Conservation (phyloP, 768 basidiomycete species). For the Udeniomyces megalosporus region DNA sequence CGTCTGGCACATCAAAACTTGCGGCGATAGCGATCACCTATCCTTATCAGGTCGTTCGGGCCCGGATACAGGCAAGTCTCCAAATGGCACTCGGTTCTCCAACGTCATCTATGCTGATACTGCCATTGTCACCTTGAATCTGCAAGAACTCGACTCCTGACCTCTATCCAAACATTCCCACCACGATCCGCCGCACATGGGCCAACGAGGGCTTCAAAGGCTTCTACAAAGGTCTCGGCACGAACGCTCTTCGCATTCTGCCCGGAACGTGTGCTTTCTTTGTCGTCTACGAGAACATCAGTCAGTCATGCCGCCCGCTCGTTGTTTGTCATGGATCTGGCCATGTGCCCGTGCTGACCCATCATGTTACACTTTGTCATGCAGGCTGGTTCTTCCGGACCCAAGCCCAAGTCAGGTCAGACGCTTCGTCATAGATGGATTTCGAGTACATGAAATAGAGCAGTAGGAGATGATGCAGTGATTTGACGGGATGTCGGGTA, state of each 20-base stretch:
- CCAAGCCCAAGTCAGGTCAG: too few relatives aligned
- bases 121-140: background rate
- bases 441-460: too few relatives aligned
- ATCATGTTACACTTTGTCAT: too few relatives aligned
- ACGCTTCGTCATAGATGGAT: too few relatives aligned
- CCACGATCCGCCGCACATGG: slow-evolving; percentile 67
- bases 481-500: too few relatives aligned
- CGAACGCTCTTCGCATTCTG: slow-evolving; percentile 82
- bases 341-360: too few relatives aligned
- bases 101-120: background rate
- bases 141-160: slow-evolving; percentile 11
- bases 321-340: background rate
- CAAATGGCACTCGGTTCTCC: too few relatives aligned
- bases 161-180: slow-evolving; percentile 66
- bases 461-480: too few relatives aligned
- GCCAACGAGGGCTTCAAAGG: slow-evolving; percentile 59
- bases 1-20: slow-evolving; percentile 82
- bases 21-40: slow-evolving; percentile 71
- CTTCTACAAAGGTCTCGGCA: slow-evolving; percentile 89
- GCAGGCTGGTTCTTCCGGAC: background rate
- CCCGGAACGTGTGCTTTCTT: slow-evolving; percentile 97
- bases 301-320: slow-evolving; percentile 25
- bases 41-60: slow-evolving; percentile 92
- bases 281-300: slow-evolving; percentile 62
- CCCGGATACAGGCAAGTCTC: slow-evolving; percentile 63